phyloP scores from a whole-genome alignment of 2,329 filamentous ascomycete genomes.

The Monilinia laxa region DNA sequence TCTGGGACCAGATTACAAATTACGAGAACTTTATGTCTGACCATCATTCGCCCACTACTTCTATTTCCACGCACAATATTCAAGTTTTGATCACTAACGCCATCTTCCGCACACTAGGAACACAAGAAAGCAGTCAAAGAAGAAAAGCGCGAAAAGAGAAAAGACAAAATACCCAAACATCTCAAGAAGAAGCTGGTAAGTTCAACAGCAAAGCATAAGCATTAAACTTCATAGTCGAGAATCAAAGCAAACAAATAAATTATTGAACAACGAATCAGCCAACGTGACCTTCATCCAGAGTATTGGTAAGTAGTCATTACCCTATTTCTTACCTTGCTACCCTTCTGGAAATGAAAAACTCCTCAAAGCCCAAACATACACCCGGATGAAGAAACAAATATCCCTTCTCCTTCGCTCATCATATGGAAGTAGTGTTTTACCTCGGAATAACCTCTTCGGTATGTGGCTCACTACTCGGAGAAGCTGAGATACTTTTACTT shows the following conservation, averaged over 20 bases:
- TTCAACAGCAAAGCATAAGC: slow-evolving; percentile 43
- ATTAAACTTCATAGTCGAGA: slow-evolving; percentile 29
- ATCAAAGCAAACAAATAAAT: slow-evolving; percentile 6
- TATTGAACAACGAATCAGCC: neutral
- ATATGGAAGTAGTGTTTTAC: slow-evolving; percentile 32
- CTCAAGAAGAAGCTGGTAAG: slow-evolving; percentile 85
- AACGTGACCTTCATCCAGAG: neutral
- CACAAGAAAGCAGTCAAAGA: slow-evolving; percentile 94
- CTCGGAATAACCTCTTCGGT: slow-evolving; percentile 31
- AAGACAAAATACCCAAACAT: slow-evolving; percentile 95
- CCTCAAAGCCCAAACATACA: slow-evolving; percentile 13
- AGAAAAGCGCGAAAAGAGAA: slow-evolving; percentile 88
- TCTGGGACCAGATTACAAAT: slow-evolving; percentile 20
- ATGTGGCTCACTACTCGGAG: slow-evolving; percentile 20
- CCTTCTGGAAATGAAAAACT: neutral
- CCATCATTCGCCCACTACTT: neutral
- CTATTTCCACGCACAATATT: neutral
- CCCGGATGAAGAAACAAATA: slow-evolving; percentile 38
- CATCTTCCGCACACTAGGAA: slow-evolving; percentile 42
- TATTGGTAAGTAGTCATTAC: neutral
- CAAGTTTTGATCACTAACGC: neutral
- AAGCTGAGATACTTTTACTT: slow-evolving; percentile 27
- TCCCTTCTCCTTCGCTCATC: slow-evolving; percentile 25
- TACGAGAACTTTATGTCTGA: slow-evolving; percentile 20
- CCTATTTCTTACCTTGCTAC: neutral